Conservation (phyloP, 352 stramenopile genomes). For the Ophiocytium majus region DNA sequence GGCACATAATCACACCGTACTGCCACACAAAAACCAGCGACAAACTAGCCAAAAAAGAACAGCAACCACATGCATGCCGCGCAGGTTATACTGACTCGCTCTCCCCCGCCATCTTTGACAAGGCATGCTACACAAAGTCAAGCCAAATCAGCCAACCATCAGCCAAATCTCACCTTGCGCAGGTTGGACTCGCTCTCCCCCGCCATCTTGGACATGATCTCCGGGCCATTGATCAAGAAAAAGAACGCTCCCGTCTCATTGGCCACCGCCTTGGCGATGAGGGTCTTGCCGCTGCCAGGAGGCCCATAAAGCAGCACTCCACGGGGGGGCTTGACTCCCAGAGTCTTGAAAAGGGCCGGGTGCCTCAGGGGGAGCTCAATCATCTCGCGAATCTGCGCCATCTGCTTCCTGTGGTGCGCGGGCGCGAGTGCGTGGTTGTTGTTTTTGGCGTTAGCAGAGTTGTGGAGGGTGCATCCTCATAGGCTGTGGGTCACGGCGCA, state of each 20-base stretch:
- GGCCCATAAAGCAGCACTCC: constrained; percentile 98
- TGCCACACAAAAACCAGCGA: too few species aligned
- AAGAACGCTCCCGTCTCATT: constrained; percentile 99
- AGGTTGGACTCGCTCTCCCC: constrained; percentile 85
- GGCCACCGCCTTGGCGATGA: constrained; percentile 95
- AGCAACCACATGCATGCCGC: too few species aligned
- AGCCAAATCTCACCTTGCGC: constrained; percentile 44
- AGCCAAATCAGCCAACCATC: too few species aligned
- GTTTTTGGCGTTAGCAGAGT: constrained; percentile 93
- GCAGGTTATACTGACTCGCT: constrained; percentile 81
- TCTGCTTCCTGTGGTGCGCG: constrained; percentile 94
- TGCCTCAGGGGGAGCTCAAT: constrained; percentile 96
- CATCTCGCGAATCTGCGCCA: constrained; percentile 98
- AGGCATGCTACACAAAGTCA: too few species aligned
- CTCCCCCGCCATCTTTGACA: constrained; percentile 94
- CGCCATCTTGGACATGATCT: constrained; percentile 99
- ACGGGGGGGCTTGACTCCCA: constrained; percentile 96
- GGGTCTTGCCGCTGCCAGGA: constrained; percentile 95
- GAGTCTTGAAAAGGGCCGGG: constrained; percentile 95
- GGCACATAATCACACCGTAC: too few species aligned
- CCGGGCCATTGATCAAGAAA: constrained; percentile 98
- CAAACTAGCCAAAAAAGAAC: too few species aligned
- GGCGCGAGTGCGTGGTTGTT: constrained; percentile 96
- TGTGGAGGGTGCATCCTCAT: too few species aligned
- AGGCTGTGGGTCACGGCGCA: too few species aligned